Evolutionary conservation across 257 asterid genomes (phyloP), one percentile per base, ranked within the genome.

Genomic region (Primulina huaijiensis): DNA sequence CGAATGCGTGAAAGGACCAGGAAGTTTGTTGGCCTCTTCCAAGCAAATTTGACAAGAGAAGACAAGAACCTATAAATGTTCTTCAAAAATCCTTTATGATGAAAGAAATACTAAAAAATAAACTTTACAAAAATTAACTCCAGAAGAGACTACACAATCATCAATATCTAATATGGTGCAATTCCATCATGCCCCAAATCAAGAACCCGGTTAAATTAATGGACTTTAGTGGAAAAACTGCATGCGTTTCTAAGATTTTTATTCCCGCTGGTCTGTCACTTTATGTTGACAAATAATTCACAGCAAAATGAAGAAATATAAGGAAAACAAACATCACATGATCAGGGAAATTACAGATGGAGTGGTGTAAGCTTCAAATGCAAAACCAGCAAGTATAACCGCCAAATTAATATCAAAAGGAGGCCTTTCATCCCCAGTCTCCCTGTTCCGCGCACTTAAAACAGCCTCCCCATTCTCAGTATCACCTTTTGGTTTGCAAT

Each of bases 381-480:
- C 97, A 80, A 93, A 93, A 72, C 97, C 98, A 83, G 98, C 98
- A 77, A 93, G 96, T 83, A 90, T 83, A 64, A 93, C 97, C 29
- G 97, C 98, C 83, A 93, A 81, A 72, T 89, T 93, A 63, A 89
- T 86, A 80, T 93, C 98, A 78, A 90, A 93, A 16, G 83, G 84
- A 74, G 87, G 86, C 82, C 87, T 81, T 76, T 75, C 85, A 60
- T 55, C 67, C 43, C 73, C 92, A 66, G 61, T 62, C 53, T 85
- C 85, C 46, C 34, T 61, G 21, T 30, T 8, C 53, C 67, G 59
- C 58, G 40, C 46, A 21, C 38, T 69, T 9, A 77, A 40, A 78
- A 82, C 76, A 40, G 82, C 30, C 65, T 79, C 75, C 71, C 78
- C 81, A 60, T 74, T 56, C 68, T 81, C 92, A 59, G 79, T 70